Evolutionary conservation across 805 yeast species (phyloP).

Genomic region (Kodamaea fukazawae): DNA sequence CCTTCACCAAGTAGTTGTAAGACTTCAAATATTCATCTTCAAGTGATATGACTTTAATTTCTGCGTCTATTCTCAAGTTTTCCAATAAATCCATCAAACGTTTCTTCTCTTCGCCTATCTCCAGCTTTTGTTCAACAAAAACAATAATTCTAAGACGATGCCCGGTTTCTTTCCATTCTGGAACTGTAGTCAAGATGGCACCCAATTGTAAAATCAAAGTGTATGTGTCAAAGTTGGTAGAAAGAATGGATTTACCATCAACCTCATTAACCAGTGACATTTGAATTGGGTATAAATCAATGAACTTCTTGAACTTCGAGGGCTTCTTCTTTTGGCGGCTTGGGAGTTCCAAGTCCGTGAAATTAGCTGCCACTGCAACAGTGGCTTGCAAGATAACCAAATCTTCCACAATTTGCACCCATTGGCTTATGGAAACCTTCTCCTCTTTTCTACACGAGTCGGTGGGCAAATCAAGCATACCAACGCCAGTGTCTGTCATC

Average conservation of each 20-base stretch:
- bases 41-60: constrained; percentile 70
- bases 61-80: constrained; percentile 82
- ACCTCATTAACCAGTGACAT: constrained; percentile 83
- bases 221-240: constrained; percentile 94
- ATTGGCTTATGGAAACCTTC: constrained; percentile 67
- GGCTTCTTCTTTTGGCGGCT: constrained; percentile 25
- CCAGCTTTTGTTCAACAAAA: constrained; percentile 76
- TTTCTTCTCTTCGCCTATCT: constrained; percentile 64
- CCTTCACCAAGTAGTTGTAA: constrained; percentile 77
- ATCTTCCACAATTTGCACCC: constrained; percentile 94
- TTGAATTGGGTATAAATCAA: constrained; percentile 94
- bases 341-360: constrained; percentile 67
- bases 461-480: constrained; percentile 55
- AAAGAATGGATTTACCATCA: constrained; percentile 64
- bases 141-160: constrained; percentile 79
- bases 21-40: constrained; percentile 52
- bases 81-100: constrained; percentile 64
- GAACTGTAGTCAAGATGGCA: constrained; percentile 88
- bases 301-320: constrained; percentile 43
- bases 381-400: constrained; percentile 83
- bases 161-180: constrained; percentile 76
- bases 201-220: constrained; percentile 92
- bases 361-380: constrained; percentile 92
- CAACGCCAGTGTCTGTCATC: constrained; percentile 14
- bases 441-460: constrained; percentile 72